Percentiles rank a stretch among this genome's conserved stretches.
Conservation (phyloP, 768 basidiomycete species). For the Suillus ampliporus region DNA sequence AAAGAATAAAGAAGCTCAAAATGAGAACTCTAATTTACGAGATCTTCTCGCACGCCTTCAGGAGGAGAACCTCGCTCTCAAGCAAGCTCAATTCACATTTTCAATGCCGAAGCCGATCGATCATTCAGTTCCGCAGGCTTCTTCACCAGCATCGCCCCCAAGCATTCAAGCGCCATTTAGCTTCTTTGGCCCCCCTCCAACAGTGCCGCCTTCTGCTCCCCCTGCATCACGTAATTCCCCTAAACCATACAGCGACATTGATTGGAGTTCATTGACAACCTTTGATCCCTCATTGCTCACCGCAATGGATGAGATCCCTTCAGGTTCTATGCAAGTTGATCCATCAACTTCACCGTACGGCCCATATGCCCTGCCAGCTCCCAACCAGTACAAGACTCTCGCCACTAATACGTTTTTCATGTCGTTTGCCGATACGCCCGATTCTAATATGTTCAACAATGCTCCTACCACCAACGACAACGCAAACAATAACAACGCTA, state of each 20-base stretch:
- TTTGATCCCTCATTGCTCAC: conserved; percentile 75
- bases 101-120: conserved; percentile 58
- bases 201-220: conserved; percentile 27
- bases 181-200: conserved; percentile 31
- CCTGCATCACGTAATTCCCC: conserved; percentile 40
- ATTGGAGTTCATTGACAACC: conserved; percentile 70
- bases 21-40: conserved; percentile 89
- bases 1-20: conserved; percentile 70
- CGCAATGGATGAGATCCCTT: conserved; percentile 66
- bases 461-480: conserved; percentile 14
- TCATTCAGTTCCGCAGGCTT: conserved; percentile 18
- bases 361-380: conserved; percentile 47
- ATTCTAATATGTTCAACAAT: conserved; percentile 40
- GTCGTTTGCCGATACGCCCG: conserved; percentile 72
- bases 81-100: conserved; percentile 85
- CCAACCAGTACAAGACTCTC: conserved; percentile 74
- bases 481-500: conserved; percentile 19
- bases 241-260: conserved; percentile 39
- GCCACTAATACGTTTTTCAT: conserved; percentile 86
- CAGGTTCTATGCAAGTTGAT: conserved; percentile 62
- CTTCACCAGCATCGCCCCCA: conserved; percentile 29
- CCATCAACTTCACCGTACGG: conserved; percentile 54
- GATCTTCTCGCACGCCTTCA: conserved; percentile 86
- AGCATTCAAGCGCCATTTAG: conserved; percentile 28
- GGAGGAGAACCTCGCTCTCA: conserved; percentile 84